These are phyloP conservation scores for Erysimum cheiranthoides DNA, from an alignment of 345 rosid species.

Conservation along the genomic window DNA sequence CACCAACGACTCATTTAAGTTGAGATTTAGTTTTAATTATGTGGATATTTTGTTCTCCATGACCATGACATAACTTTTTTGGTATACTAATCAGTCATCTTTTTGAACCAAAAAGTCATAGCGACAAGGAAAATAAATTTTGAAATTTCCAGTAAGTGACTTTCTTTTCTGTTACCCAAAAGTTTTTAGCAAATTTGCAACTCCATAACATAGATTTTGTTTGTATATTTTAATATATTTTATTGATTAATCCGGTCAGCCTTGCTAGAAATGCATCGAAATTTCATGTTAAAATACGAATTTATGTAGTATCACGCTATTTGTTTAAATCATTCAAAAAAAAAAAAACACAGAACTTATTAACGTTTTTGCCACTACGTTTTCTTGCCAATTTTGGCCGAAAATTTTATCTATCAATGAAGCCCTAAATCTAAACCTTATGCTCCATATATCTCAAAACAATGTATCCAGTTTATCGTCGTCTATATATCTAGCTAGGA, in stretches of 20 bases:
- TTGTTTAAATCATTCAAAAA: not conserved
- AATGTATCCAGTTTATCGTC: no score
- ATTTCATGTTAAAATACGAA: no score
- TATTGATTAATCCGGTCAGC: no score
- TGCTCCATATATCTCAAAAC: not conserved
- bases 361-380: not conserved
- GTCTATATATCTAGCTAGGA: conserved; percentile 8
- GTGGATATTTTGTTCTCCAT: conserved; percentile 23
- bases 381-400: not conserved
- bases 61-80: conserved; percentile 16
- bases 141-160: conserved; percentile 5
- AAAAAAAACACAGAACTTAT: not conserved
- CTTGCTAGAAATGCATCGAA: no score
- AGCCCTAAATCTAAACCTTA: not conserved
- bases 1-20: not conserved
- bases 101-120: conserved; percentile 28
- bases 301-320: not conserved
- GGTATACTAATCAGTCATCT: conserved; percentile 17
- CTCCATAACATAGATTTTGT: not conserved
- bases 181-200: not conserved
- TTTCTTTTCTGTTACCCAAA: not conserved
- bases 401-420: not conserved
- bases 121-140: conserved; percentile 2
- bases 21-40: conserved; percentile 14
- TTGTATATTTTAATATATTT: no score